phyloP scores from a whole-genome alignment of 805 yeast species.

The Saccharomycopsis babjevae region DNA sequence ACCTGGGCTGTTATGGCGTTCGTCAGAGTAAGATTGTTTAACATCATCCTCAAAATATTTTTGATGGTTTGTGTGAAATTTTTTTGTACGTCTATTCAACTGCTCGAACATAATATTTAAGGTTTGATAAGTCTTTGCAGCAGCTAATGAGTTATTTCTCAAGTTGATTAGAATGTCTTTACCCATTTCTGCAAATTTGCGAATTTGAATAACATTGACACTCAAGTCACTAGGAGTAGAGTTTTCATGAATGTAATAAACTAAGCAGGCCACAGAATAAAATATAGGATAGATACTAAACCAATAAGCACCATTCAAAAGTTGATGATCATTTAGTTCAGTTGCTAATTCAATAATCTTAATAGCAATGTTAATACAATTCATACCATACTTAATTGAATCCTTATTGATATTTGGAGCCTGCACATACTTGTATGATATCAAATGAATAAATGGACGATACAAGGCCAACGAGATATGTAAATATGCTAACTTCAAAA shows the following conservation, averaged over 20 bases:
- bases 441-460: conserved; percentile 81
- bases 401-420: conserved; percentile 37
- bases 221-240: conserved; percentile 22
- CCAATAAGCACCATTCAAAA: conserved; percentile 83
- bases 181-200: conserved; percentile 74
- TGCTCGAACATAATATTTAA: conserved; percentile 74
- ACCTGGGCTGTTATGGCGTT: background rate
- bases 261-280: conserved; percentile 78
- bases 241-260: conserved; percentile 61
- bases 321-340: conserved; percentile 62
- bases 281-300: conserved; percentile 83
- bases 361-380: conserved; percentile 77
- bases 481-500: conserved; percentile 59
- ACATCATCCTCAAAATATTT: conserved; percentile 13
- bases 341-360: conserved; percentile 73
- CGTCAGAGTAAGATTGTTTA: background rate
- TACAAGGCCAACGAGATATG: conserved; percentile 75
- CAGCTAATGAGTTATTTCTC: conserved; percentile 68
- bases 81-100: conserved; percentile 62
- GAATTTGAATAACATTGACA: conserved; percentile 27
- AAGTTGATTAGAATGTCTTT: conserved; percentile 59
- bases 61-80: conserved; percentile 23
- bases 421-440: conserved; percentile 43
- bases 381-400: conserved; percentile 64
- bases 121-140: conserved; percentile 69